Evolutionary conservation across 805 yeast species (phyloP), one percentile per base, ranked within the genome.

Genomic region (Starmerella bacillaris): DNA sequence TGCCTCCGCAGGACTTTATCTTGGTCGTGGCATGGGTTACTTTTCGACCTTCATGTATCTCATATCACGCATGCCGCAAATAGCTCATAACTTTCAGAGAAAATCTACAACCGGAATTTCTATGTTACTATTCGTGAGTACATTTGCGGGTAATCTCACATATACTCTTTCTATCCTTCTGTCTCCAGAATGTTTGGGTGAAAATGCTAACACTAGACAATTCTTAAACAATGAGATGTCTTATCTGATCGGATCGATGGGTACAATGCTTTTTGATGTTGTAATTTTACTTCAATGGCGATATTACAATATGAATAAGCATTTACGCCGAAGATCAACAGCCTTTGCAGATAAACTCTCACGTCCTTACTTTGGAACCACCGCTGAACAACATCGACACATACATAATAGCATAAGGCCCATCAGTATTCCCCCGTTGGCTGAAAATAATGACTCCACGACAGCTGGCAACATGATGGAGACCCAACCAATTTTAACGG

Each of bases 61-160:
- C 30, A 60, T 72, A 8, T 78, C 94, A 3, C 64, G 96, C 41
- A 53, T 82, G 31, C 96, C 96, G 1, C 96, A 84, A 51, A 59
- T 84, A 34, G 58, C 66, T 50, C 82, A 78, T 53, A 84, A 84
- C 56, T 74, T 70, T 51, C 47, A 59, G 35, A 63, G 94, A 27
- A 78, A 78, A 51, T 78, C 94, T 1, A 89, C 92, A 0, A 74
- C 76, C 22, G 95, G 94, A 2, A 62, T 83, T 2, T 78, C 94
- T 1, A 80, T 92, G 17, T 55, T 78, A 30, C 60, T 83, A 18
- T 84, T 84, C 53, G 69, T 69, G 8, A 70, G 86, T 15, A 92
- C 94, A 1, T 59, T 84, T 30, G 36, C 70, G 18, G 93, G 92
- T 3, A 86, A 86, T 54, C 45, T 73, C 24, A 67, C 82, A 1